These are phyloP conservation scores for Hanseniaspora vineae DNA, from an alignment of 805 yeast genomes.

Conservation along the genomic window DNA sequence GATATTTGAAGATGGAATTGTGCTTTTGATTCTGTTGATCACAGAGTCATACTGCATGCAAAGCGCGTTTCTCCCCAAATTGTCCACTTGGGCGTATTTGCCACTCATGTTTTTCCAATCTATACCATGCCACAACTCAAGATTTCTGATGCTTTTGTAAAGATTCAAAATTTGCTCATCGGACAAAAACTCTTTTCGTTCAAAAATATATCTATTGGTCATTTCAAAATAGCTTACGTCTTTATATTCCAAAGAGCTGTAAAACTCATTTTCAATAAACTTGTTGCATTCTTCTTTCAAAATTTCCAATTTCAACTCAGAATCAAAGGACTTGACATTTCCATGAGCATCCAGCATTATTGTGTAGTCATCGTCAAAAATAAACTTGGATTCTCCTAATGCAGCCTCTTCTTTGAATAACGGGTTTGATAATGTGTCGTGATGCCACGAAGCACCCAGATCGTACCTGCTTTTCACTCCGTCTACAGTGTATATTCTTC, in stretches of 20 bases:
- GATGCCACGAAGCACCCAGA: conserved; percentile 86
- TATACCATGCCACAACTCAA: conserved; percentile 75
- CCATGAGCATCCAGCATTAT: conserved; percentile 12
- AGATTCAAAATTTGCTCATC: conserved; percentile 37
- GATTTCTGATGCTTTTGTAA: conserved; percentile 38
- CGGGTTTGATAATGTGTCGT: conserved; percentile 60
- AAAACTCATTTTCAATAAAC: conserved; percentile 43
- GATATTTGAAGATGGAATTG: conserved; percentile 14
- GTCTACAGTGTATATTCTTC: conserved; percentile 31
- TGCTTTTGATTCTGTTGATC: conserved; percentile 25
- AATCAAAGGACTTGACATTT: conserved; percentile 7
- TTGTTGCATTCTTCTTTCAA: conserved; percentile 46
- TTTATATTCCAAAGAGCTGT: conserved; percentile 31
- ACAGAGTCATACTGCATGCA: conserved; percentile 43
- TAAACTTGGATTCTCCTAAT: conserved; percentile 9
- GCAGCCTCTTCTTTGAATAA: conserved; percentile 32
- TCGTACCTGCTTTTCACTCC: conserved; percentile 37
- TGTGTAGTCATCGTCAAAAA: conserved; percentile 19
- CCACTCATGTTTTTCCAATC: conserved; percentile 56
- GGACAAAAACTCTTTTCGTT: conserved; percentile 35
- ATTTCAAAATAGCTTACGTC: conserved; percentile 45
- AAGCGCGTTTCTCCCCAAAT: conserved; percentile 68
- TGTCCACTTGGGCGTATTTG: conserved; percentile 53
- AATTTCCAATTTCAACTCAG: conserved; percentile 24
- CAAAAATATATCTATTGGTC: conserved; percentile 32